Base-by-base conservation (phyloP, 192 early-diverging fungal species). In the Entomortierella beljakovae region DNA sequence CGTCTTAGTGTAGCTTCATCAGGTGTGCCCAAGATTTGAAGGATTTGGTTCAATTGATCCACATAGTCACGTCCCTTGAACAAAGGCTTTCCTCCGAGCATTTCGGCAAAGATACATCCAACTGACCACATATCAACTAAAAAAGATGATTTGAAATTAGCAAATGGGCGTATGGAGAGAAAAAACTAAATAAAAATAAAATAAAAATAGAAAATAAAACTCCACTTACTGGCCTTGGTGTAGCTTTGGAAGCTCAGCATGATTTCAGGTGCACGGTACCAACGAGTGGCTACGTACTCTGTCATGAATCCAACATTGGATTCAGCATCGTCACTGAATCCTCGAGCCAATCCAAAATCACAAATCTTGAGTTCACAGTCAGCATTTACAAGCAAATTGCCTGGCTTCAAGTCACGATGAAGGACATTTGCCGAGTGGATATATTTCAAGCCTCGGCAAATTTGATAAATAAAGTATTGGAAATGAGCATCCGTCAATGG, bases 321-420 rank as follows among this genome's bases (percentile, higher is more conserved):
- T 37, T 94, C 96, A 32, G 88, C 89, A 33, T 89, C 89, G 58
- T 94, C 92, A 6, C 93, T 90, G 71, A 94, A 92, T 20, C 96
- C 96, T 75, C 98, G 92, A 20, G 98, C 98, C 62, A 99, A 86
- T 43, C 98, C 98, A 88, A 99, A 99, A 81, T 99, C 98, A 80
- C 97, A 99, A 83, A 99, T 99, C 87, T 95, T 99, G 40, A 99
- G 87, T 74, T 99, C 97, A 80, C 97, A 99, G 81, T 99, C 96
- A 54, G 95, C 94, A 80, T 99, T 99, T 46, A 99, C 92, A n/a
- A 99, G 83, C 62, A 99, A 84, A 84, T 99, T 99, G 49, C 93
- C 92, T 18, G 97, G 97, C 82, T 99, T 99, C 71, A 99, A 79
- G 82, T 99, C 97, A 49, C 97, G 88, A 68, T 99, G 97, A 61